Base-by-base conservation (phyloP, 805 yeast genomes). In the Cyberlindnera xishuangbannaensis region DNA sequence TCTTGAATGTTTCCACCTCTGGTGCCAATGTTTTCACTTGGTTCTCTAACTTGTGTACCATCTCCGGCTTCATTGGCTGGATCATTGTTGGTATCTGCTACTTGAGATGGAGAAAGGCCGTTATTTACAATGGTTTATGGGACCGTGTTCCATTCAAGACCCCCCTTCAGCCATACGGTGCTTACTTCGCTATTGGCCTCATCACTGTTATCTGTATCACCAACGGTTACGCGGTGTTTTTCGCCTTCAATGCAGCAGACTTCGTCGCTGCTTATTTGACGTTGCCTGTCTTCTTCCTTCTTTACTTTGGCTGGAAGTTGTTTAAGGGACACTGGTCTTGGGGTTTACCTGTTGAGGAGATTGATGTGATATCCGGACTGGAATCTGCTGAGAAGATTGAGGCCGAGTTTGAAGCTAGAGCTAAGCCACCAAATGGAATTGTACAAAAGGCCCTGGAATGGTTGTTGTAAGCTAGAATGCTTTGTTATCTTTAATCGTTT, bases 11-110 rank as follows among this genome's bases (percentile, higher is more conserved):
- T 23, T 69, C 82, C 7, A 58, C 71, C 11, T 60, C 69, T 13
- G 64, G 87, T 6, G 62, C 75, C 14, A 67, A 69, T 20, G 69
- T 81, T 17, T 83, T 83, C 65, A 64, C 57, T 32, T 81, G 82
- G 60, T 78, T 84, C 50, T 83, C 83, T 38, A 83, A 80, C 53
- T 78, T 82, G 34, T 85, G 79, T 37, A 77, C 90, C 27, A 77
- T 83, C 44, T 75, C 82, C 34, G 90, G 90, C 43, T 67, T 83
- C 44, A 61, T 83, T 47, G 80, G 85, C 41, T 83, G 90, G 88
- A 64, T 78, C 28, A 70, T 83, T 36, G 78, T 82, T 48, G 66
- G 79, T 42, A 64, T 78, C 39, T 72, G 82, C 27, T 84, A 76
- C 60, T 60, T 83, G 36, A 69, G 74, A 48, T 83, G 82, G 62